These are phyloP conservation scores for Corymbia calophylla DNA, from an alignment of 441 rosid species.

Conservation along the genomic window DNA sequence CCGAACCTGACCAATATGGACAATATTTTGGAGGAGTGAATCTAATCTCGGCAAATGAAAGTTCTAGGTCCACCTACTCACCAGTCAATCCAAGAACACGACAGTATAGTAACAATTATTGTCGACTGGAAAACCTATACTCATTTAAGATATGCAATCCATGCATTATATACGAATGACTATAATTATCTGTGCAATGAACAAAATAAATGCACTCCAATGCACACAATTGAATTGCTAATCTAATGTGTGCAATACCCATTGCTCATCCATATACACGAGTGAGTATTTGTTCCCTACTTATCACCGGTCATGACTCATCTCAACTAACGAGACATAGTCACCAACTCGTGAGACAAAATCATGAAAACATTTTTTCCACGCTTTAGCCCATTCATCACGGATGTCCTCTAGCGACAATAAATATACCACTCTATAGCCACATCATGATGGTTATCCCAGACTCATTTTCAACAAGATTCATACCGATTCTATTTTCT, in stretches of 20 bases:
- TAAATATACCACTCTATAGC: not conserved
- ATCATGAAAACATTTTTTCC: not conserved
- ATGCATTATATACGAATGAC: not conserved
- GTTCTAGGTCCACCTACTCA: not conserved
- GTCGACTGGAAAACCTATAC: not conserved
- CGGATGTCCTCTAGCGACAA: not conserved
- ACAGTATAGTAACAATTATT: not conserved
- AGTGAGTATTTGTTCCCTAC: not conserved
- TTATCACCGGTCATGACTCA: not conserved
- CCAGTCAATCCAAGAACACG: not conserved
- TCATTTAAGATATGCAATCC: not conserved
- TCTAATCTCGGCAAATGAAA: not conserved
- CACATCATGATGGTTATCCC: not conserved
- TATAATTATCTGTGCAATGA: not conserved
- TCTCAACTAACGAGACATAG: not conserved
- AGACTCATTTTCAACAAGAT: not conserved
- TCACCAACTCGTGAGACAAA: not conserved
- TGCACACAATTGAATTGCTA: not conserved
- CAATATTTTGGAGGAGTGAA: not conserved
- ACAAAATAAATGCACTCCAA: not conserved
- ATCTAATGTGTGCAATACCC: not conserved
- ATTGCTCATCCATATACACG: not conserved
- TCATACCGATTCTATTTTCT: not conserved
- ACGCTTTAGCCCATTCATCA: not conserved
- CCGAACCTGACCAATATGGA: not conserved